Evolutionary conservation across 116 monocot genomes (phyloP).

Genomic region (Dioscorea cayenensis): DNA sequence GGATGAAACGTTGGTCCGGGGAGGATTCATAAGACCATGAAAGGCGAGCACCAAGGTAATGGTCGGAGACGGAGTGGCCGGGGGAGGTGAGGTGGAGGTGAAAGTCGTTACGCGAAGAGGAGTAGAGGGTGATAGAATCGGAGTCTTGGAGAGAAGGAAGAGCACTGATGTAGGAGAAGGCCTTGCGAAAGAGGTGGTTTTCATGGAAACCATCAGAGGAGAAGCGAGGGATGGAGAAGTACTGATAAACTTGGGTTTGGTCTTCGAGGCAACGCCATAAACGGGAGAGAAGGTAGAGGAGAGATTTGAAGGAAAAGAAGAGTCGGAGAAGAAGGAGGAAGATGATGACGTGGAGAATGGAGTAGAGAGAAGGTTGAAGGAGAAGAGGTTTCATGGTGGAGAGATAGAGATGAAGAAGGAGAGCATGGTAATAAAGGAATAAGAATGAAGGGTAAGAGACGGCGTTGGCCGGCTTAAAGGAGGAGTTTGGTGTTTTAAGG

Average conservation of each 20-base stretch:
- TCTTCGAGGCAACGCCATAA: slow-evolving; percentile 43
- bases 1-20: slow-evolving; percentile 23
- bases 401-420: neutral
- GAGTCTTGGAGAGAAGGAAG: slow-evolving; percentile 85
- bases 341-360: neutral
- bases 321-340: neutral
- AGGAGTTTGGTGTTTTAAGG: neutral
- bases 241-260: slow-evolving; percentile 43
- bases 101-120: slow-evolving; percentile 31
- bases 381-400: neutral
- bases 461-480: neutral
- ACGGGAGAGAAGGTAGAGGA: slow-evolving; percentile 7
- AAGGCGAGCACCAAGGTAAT: slow-evolving; percentile 41
- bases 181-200: slow-evolving; percentile 70
- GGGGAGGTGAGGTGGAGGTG: slow-evolving; percentile 17
- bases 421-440: neutral
- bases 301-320: neutral
- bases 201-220: slow-evolving; percentile 17
- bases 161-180: slow-evolving; percentile 46
- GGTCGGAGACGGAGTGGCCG: slow-evolving; percentile 20
- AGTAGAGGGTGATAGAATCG: slow-evolving; percentile 36
- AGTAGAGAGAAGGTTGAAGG: neutral
- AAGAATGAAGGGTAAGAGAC: neutral
- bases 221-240: slow-evolving; percentile 51
- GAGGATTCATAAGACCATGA: slow-evolving; percentile 29